Conservation (phyloP, 2,329 filamentous ascomycete genomes). For the Arthrobotrys musiformis region DNA sequence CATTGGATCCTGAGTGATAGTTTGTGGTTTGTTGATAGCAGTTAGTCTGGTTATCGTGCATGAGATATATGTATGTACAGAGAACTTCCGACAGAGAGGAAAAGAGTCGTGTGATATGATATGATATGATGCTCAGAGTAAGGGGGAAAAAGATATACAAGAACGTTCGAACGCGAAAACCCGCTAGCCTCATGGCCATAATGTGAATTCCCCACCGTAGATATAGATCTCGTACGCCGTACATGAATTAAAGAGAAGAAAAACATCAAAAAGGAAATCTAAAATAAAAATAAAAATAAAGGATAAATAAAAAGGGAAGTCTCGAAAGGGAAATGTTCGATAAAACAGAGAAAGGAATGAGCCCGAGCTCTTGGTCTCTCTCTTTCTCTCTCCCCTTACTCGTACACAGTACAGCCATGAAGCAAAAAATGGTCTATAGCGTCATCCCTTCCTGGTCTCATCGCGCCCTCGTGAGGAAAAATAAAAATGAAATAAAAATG, state of each 20-base stretch:
- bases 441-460: background rate
- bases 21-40: no score
- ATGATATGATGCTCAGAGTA: background rate
- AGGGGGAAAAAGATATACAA: slow-evolving; percentile 1
- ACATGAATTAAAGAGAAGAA: slow-evolving; percentile 11
- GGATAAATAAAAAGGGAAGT: background rate
- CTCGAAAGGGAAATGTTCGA: background rate
- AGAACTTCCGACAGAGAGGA: no score
- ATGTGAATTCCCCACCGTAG: slow-evolving; percentile 28
- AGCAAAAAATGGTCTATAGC: slow-evolving; percentile 18
- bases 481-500: background rate
- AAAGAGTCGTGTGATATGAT: background rate
- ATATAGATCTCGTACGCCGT: slow-evolving; percentile 53
- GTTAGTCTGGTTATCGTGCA: slow-evolving; percentile 1
- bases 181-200: slow-evolving; percentile 19
- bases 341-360: background rate
- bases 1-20: background rate
- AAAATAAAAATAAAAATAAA: background rate
- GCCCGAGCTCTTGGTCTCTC: background rate
- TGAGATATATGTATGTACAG: slow-evolving; percentile 39
- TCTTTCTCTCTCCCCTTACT: slow-evolving; percentile 20
- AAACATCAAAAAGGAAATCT: background rate
- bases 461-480: no score
- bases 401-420: slow-evolving; percentile 36
- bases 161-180: slow-evolving; percentile 21